Percentiles rank a stretch among this genome's conserved stretches.
phyloP scores from a whole-genome alignment of 768 basidiomycete species.

The Cantharellus anzutake region DNA sequence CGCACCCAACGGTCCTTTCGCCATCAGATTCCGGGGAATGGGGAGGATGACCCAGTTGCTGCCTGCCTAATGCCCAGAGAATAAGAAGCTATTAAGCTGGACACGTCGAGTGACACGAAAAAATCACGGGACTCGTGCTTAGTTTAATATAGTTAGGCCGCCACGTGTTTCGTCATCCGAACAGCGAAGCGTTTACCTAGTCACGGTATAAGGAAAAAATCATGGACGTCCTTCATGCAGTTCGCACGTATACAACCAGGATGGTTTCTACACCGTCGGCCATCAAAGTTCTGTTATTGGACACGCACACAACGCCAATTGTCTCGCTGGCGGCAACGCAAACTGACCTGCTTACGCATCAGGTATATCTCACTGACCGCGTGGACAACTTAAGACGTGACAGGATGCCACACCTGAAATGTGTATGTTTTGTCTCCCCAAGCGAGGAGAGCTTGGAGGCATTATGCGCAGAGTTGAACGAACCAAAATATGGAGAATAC shows the following conservation, averaged over 20 bases:
- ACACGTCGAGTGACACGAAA: too few species aligned
- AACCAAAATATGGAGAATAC: constrained; percentile 94
- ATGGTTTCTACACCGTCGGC: constrained; percentile 66
- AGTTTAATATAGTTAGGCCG: too few species aligned
- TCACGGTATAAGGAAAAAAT: too few species aligned
- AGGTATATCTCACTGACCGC: constrained; percentile 94
- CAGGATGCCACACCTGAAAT: constrained; percentile 91
- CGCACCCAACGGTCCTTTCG: constrained; percentile 2
- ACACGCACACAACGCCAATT: constrained; percentile 95
- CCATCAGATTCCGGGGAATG: not conserved
- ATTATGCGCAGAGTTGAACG: constrained; percentile 63
- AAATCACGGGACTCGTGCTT: too few species aligned
- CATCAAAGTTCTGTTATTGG: constrained; percentile 93
- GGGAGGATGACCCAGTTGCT: too few species aligned
- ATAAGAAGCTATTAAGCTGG: too few species aligned
- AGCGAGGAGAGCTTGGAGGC: constrained; percentile 68
- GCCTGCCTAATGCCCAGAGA: too few species aligned
- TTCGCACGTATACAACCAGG: constrained; percentile 83
- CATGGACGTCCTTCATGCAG: constrained; percentile 94
- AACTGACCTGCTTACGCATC: constrained; percentile 78
- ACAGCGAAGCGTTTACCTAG: too few species aligned
- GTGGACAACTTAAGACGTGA: constrained; percentile 89
- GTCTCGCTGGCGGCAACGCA: constrained; percentile 90
- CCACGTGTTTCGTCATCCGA: too few species aligned
- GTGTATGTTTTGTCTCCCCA: constrained; percentile 80